Base-by-base conservation (phyloP, 805 yeast genomes). In the Citeromyces matritensis region DNA sequence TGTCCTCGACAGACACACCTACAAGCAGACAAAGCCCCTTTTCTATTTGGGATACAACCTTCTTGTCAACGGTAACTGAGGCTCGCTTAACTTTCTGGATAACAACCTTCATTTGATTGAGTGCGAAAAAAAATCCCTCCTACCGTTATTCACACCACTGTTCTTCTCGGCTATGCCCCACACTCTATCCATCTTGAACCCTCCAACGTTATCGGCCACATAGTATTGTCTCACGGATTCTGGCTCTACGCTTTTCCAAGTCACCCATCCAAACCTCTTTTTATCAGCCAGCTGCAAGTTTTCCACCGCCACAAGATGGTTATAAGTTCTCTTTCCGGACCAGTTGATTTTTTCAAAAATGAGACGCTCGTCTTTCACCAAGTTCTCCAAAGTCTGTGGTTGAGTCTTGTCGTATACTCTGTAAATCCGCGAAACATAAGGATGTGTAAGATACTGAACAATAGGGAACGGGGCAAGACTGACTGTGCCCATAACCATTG, bases 11-110 rank as follows among this genome's bases (percentile, higher is more conserved):
- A 11, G 84, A 70, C 12, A 91, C 74, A 0, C 98, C 97, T 2
- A 91, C 85, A 9, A 91, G 61, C 2, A 88, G 60, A 64, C 86
- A 59, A 23, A 85, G 58, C 0, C 97, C 97, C 36, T 65, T 63
- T 17, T 63, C 63, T 30, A 88, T 85, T 73, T 69, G 58, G 1
- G 96, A 84, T 1, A 86, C 68, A 0, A 80, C 60, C 31, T 63
- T 47, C 6, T 62, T 58, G 32, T 85, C 83, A 1, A 91, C 98
- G 0, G 83, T 70, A 1, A 91, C 98, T 0, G 94, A 78, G 0
- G 96, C 97, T 30, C 68, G 64, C 38, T 79, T 81, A 5, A 88
- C 97, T 45, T 81, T 73, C 48, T 91, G 98, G 23, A 91, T 69
- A 1, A 91, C 95, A 3, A 86, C 83, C 49, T 74, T 77, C 98